Base-by-base conservation (phyloP, 2,329 filamentous ascomycete genomes). In the Cladosporium sp. region DNA sequence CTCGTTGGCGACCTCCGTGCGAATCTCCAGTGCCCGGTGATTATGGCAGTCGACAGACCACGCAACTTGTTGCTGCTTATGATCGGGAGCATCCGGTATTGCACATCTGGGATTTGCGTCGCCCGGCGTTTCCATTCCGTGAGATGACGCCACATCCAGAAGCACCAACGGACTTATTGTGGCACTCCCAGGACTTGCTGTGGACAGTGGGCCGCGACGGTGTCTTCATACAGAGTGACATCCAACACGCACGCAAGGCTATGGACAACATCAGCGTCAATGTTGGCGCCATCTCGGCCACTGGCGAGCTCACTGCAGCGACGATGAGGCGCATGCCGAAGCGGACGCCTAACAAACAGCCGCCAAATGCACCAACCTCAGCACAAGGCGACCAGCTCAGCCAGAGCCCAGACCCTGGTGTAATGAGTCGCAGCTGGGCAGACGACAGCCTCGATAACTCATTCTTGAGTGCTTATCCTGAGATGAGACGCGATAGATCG, bases 171-270 rank as follows among this genome's bases (percentile, higher is more conserved):
- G 87, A 89, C 70, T 78, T 89, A 74, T 79, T 89, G 18, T 89
- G 87, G 82, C 85, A 86, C 70, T 87, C 86, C 60, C 85, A 86
- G 74, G 86, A 89, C 73, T 78, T 87, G 7, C 78, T 89, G 44
- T 89, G 87, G 87, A 88, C 86, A 14, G 87, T 88, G 50, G 86
- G 85, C 7, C 81, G 83, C 56, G 83, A 86, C 67, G 87, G 87
- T 16, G 80, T 83, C 11, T 89, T 89, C 68, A 83, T 85, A 21
- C 87, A 89, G 72, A 86, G 83, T 35, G 87, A 89, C 70, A 80
- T 88, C 37, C 83, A 86, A 66, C 86, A 85, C 76, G 81, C 84
- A 7, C 80, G 84, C 10, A 86, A 87, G 68, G 80, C 85, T n/a
- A 80, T 86, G 57, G 85, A 87, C 70, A 81, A 84, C 21, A 37